A percentile compares a stretch with the other conserved stretches of the same genome.
Conservation (phyloP, 2,329 filamentous ascomycete species). For the Cucurbitaria berberidis region DNA sequence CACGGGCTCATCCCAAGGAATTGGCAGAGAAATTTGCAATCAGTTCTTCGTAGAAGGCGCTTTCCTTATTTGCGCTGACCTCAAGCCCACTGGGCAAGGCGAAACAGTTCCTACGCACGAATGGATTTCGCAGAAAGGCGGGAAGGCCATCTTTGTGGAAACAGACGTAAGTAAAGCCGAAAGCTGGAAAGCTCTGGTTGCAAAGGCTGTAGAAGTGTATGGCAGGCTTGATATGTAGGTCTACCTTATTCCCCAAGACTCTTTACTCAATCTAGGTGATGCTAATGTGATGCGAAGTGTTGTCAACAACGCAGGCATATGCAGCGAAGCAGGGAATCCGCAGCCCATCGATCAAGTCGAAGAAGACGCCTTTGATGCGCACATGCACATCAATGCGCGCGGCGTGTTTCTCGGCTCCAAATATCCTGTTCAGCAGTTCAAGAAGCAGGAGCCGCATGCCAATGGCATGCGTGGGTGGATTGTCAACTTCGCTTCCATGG, state of each 20-base stretch:
- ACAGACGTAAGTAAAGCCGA: not conserved
- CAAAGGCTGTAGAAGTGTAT: not conserved
- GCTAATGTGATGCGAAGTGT: not conserved
- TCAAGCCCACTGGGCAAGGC: not conserved
- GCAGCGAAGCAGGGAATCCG: not conserved
- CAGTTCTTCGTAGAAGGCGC: slow-evolving; percentile 20
- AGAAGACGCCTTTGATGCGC: slow-evolving; percentile 38
- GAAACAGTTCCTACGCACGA: not conserved
- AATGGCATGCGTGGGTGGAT: slow-evolving; percentile 47
- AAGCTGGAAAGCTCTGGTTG: not conserved
- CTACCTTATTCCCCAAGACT: not conserved
- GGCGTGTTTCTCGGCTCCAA: slow-evolving; percentile 51
- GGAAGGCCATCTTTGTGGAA: not conserved
- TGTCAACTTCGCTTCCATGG: slow-evolving; percentile 47
- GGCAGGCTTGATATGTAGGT: not conserved
- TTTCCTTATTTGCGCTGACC: not conserved
- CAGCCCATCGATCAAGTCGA: not conserved
- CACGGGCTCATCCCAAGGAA: slow-evolving; percentile 37
- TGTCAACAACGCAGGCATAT: not conserved
- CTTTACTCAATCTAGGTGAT: not conserved
- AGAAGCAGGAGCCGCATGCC: slow-evolving; percentile 41
- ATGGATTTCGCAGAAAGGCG: not conserved
- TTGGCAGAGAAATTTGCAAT: slow-evolving; percentile 30
- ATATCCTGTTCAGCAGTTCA: slow-evolving; percentile 47
- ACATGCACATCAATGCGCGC: slow-evolving; percentile 47